Percentiles rank a stretch among this genome's conserved stretches.
These are phyloP conservation scores for Suillus luteus DNA, from an alignment of 768 basidiomycete genomes.

Conservation along the genomic window DNA sequence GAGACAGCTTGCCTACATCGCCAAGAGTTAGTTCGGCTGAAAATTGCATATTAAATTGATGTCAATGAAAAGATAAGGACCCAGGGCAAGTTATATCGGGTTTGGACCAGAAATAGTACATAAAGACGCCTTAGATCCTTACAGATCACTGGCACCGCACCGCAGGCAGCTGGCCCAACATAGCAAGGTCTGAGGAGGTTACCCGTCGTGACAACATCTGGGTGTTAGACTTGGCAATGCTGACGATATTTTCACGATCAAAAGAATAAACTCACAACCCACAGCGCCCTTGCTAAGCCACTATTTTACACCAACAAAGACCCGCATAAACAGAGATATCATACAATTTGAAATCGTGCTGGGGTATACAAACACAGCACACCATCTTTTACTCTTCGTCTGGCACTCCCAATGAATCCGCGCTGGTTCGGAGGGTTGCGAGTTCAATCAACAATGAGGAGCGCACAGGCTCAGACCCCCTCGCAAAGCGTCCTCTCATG, in stretches of 20 bases:
- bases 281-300: neutral
- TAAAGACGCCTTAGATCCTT: neutral
- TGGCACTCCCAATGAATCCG: neutral
- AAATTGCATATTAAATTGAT: neutral
- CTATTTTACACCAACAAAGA: neutral
- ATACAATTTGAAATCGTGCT: neutral
- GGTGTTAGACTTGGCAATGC: neutral
- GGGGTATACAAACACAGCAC: neutral
- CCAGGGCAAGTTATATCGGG: neutral
- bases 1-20: neutral
- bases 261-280: neutral
- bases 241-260: neutral
- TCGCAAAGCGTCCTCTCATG: constrained; percentile 21
- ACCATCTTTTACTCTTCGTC: neutral
- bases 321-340: neutral
- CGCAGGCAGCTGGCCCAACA: neutral
- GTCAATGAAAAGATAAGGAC: neutral
- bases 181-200: neutral
- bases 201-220: neutral
- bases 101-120: neutral
- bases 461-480: neutral
- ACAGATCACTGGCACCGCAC: neutral
- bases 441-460: neutral
- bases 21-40: neutral
- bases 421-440: neutral